Percentiles rank a stretch among this genome's conserved stretches.
Evolutionary conservation across 495 filamentous ascomycete genomes (phyloP).

Genomic region (Trichodelitschia bisporula): DNA sequence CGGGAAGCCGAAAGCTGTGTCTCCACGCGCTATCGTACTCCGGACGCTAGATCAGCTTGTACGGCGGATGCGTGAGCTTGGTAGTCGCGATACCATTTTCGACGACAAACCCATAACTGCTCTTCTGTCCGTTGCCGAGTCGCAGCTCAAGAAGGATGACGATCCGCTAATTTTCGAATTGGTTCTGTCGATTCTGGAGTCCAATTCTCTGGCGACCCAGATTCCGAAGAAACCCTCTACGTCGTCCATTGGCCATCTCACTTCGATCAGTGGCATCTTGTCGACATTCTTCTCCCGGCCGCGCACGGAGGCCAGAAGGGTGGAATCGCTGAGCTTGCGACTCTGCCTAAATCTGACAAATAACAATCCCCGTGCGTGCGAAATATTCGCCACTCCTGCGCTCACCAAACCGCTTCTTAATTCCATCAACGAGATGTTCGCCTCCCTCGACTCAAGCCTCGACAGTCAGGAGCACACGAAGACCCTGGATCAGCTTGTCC

Average conservation of each 20-base stretch:
- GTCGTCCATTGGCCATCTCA: neutral
- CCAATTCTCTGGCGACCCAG: slow-evolving; percentile 17
- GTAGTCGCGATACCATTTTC: slow-evolving; percentile 24
- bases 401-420: slow-evolving; percentile 32
- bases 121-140: slow-evolving; percentile 5
- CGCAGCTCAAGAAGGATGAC: neutral
- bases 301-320: too few species aligned
- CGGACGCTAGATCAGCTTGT: slow-evolving; percentile 38
- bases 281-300: too few species aligned
- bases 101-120: slow-evolving; percentile 10
- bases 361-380: slow-evolving; percentile 42
- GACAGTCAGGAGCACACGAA: slow-evolving; percentile 18
- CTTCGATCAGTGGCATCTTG: neutral
- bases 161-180: slow-evolving; percentile 12
- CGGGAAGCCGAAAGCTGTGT: slow-evolving; percentile 23
- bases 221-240: neutral
- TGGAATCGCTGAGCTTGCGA: slow-evolving; percentile 14
- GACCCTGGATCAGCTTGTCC: slow-evolving; percentile 39
- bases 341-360: slow-evolving; percentile 77
- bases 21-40: slow-evolving; percentile 37
- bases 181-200: slow-evolving; percentile 39
- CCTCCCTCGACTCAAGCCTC: slow-evolving; percentile 10
- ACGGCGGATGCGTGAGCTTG: slow-evolving; percentile 24
- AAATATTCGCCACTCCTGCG: slow-evolving; percentile 31
- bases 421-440: slow-evolving; percentile 14